Conservation (phyloP, 2,329 filamentous ascomycete species). For the Hypoxylon sp. region DNA sequence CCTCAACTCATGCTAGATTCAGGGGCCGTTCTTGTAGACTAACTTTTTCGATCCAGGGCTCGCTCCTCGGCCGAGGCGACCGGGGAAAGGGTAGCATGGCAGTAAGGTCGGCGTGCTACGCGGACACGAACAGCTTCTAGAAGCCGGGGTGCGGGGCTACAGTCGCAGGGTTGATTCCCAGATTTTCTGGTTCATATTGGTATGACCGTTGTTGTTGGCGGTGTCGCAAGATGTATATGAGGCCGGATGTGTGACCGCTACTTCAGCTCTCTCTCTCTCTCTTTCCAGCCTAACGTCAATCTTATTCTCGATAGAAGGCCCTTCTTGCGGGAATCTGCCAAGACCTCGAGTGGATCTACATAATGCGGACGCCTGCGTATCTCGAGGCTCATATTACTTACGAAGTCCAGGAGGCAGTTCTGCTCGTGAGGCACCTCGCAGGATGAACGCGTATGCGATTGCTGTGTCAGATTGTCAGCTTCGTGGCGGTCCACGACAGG, state of each 20-base stretch:
- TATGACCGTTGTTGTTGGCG: background rate
- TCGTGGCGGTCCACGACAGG: constrained; percentile 16
- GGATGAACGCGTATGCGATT: constrained; percentile 8
- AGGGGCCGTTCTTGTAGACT: constrained; percentile 5
- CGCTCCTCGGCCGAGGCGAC: constrained; percentile 8
- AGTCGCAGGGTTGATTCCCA: background rate
- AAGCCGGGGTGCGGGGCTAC: background rate
- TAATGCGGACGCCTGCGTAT: constrained; percentile 8
- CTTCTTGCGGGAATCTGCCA: constrained; percentile 19
- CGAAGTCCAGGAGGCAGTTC: constrained; percentile 14
- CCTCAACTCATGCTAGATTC: background rate
- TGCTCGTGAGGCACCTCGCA: constrained; percentile 14
- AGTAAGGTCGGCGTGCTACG: constrained; percentile 3
- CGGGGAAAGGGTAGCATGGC: constrained; percentile 7
- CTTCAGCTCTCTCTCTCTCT: constrained; percentile 10
- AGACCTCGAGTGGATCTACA: too few species aligned
- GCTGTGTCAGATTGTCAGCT: constrained; percentile 10
- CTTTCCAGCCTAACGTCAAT: background rate
- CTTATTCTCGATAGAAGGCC: constrained; percentile 9
- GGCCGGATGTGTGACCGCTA: constrained; percentile 6
- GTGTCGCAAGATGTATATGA: constrained; percentile 13
- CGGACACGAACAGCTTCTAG: background rate
- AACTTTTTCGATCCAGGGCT: constrained; percentile 4
- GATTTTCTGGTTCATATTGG: constrained; percentile 8
- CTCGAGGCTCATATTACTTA: background rate